These are phyloP conservation scores for Pelargonium cotyledonis DNA, from an alignment of 441 rosid genomes.

Conservation along the genomic window DNA sequence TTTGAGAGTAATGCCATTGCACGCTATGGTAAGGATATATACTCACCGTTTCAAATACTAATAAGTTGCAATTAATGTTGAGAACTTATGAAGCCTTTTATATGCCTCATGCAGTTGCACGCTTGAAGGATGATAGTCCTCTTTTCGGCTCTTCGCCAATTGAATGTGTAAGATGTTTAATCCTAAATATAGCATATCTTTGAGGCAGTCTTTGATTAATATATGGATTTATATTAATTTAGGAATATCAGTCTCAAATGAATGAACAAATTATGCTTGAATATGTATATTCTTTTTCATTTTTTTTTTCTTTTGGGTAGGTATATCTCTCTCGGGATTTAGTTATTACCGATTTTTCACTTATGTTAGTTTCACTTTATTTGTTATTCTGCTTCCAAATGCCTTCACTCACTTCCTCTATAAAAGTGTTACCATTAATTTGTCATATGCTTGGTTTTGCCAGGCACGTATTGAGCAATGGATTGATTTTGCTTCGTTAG, in stretches of 20 bases:
- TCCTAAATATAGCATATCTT: neutral
- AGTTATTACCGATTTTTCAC: no score
- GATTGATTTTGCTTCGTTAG: slow-evolving; percentile 72
- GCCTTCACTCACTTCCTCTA: no score
- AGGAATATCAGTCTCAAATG: no score
- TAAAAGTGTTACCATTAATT: neutral
- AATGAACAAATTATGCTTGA: no score
- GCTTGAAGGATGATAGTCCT: slow-evolving; percentile 37
- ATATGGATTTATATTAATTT: no score
- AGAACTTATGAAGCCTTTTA: neutral
- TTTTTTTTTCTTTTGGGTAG: no score
- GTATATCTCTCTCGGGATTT: no score
- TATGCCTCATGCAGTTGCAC: slow-evolving; percentile 27
- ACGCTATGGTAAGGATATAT: slow-evolving; percentile 35
- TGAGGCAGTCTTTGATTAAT: neutral
- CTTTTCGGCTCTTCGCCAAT: slow-evolving; percentile 18
- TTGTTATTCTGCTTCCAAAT: no score
- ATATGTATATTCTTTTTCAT: no score
- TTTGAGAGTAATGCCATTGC: slow-evolving; percentile 51
- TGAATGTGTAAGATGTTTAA: slow-evolving; percentile 13
- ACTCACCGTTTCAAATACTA: neutral
- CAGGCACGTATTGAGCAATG: slow-evolving; percentile 84
- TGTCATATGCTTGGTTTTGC: slow-evolving; percentile 9
- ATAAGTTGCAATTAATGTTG: no score
- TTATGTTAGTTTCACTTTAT: no score